Evolutionary conservation across 2,329 filamentous ascomycete genomes (phyloP).

Genomic region (Periconia macrospinosa): DNA sequence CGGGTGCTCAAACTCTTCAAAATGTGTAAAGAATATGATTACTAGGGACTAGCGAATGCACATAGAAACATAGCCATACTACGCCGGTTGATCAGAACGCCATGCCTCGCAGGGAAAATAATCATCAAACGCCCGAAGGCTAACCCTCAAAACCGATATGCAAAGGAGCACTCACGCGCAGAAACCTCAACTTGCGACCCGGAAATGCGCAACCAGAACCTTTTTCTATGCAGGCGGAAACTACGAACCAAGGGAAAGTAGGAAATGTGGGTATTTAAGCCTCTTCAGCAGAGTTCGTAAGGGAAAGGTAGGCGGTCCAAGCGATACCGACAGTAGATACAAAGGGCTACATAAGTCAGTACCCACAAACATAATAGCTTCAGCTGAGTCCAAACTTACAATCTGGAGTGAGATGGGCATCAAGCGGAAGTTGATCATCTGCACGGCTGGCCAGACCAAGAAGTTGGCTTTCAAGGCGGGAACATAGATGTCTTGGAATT

Average conservation of each 20-base stretch:
- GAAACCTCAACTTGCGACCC: conserved; percentile 19
- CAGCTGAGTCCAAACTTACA: conserved; percentile 59
- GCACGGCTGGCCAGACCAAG: conserved; percentile 90
- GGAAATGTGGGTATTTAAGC: conserved; percentile 32
- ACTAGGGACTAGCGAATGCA: background rate
- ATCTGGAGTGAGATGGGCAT: conserved; percentile 97
- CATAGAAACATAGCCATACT: background rate
- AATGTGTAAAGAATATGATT: background rate
- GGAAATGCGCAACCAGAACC: conserved; percentile 15
- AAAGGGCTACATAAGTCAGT: conserved; percentile 68
- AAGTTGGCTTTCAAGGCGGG: conserved; percentile 96
- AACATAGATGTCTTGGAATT: conserved; percentile 91
- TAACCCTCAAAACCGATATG: conserved; percentile 16
- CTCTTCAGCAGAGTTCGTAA: conserved; percentile 85
- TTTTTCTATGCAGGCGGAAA: conserved; percentile 8
- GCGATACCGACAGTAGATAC: conserved; percentile 94
- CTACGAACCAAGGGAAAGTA: conserved; percentile 11
- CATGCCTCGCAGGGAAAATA: background rate
- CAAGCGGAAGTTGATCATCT: conserved; percentile 93
- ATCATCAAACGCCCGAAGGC: conserved; percentile 23
- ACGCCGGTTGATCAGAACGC: background rate
- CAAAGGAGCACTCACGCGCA: conserved; percentile 18
- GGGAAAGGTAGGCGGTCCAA: conserved; percentile 94
- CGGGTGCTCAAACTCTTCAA: background rate
- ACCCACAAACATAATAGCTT: background rate